These are phyloP conservation scores for Pythium sp. DNA, from an alignment of 352 stramenopile species.

Conservation along the genomic window DNA sequence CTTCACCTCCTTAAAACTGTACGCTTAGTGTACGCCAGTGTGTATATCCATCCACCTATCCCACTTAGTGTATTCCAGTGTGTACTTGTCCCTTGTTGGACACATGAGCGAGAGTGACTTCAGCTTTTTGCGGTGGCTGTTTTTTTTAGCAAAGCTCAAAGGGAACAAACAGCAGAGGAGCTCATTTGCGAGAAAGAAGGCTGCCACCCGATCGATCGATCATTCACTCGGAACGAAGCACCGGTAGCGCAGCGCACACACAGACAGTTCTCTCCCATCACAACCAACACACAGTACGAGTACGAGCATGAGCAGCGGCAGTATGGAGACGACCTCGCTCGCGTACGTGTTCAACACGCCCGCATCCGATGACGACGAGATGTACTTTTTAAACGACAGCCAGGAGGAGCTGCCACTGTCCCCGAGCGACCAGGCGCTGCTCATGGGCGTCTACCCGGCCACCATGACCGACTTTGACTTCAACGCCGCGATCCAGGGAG, in stretches of 20 bases:
- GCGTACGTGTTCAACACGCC: conserved; percentile 50
- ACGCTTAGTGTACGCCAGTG: not conserved
- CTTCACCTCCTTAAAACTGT: not conserved
- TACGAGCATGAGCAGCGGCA: conserved; percentile 10
- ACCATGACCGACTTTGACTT: conserved; percentile 69
- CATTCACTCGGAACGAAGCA: not conserved
- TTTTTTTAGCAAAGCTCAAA: not conserved
- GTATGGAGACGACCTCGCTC: conserved; percentile 23
- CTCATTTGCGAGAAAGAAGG: not conserved
- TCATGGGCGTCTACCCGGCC: conserved; percentile 57
- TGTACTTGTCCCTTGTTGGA: not conserved
- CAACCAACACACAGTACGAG: too few species aligned
- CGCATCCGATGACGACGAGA: conserved; percentile 40
- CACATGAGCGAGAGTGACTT: not conserved
- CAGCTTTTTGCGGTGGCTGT: not conserved
- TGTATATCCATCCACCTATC: not conserved
- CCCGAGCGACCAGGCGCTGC: conserved; percentile 47
- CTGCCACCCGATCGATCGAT: not conserved
- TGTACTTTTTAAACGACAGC: conserved; percentile 52
- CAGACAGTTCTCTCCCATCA: not conserved
- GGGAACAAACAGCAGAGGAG: not conserved
- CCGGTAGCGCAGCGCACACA: not conserved
- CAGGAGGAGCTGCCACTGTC: conserved; percentile 30
- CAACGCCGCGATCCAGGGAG: conserved; percentile 44
- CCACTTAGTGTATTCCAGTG: not conserved